These are phyloP conservation scores for Aspergillus sp. DNA, from an alignment of 2,329 filamentous ascomycete genomes.

Conservation along the genomic window DNA sequence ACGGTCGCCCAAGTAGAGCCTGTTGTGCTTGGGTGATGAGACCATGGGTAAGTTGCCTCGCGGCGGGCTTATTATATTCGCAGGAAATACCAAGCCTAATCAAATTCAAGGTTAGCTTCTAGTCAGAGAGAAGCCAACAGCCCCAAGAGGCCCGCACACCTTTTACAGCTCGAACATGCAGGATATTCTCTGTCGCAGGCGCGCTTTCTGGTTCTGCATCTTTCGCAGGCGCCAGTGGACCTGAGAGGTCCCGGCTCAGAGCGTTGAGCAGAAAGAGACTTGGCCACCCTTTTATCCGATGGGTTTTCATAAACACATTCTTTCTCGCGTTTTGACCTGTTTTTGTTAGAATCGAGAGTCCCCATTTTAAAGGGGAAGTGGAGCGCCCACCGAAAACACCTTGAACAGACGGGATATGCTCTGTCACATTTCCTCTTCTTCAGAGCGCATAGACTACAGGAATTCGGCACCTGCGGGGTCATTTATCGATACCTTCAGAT, in stretches of 20 bases:
- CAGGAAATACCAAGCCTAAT: neutral
- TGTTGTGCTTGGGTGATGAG: too few relatives aligned
- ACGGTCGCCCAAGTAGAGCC: neutral
- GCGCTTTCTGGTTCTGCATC: neutral
- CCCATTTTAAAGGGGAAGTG: neutral
- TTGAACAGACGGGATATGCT: neutral
- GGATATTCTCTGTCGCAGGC: neutral
- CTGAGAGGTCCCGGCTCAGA: too few relatives aligned
- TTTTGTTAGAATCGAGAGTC: too few relatives aligned
- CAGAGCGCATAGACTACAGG: neutral
- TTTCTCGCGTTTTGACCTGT: too few relatives aligned
- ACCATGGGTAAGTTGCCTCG: too few relatives aligned
- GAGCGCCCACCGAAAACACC: neutral
- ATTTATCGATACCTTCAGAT: neutral
- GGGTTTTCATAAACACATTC: too few relatives aligned
- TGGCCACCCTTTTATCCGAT: too few relatives aligned
- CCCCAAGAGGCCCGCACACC: neutral
- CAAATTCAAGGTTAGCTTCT: neutral
- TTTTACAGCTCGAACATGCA: neutral
- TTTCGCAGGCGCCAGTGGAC: neutral
- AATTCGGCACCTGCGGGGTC: neutral
- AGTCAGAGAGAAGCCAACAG: neutral
- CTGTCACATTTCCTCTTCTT: constrained; percentile 4
- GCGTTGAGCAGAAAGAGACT: too few relatives aligned
- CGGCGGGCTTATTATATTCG: too few relatives aligned